Percentiles rank a stretch among this genome's conserved stretches.
Conservation (phyloP, 2,329 filamentous ascomycete species). For the Zelopaecilomyces penicillatus region DNA sequence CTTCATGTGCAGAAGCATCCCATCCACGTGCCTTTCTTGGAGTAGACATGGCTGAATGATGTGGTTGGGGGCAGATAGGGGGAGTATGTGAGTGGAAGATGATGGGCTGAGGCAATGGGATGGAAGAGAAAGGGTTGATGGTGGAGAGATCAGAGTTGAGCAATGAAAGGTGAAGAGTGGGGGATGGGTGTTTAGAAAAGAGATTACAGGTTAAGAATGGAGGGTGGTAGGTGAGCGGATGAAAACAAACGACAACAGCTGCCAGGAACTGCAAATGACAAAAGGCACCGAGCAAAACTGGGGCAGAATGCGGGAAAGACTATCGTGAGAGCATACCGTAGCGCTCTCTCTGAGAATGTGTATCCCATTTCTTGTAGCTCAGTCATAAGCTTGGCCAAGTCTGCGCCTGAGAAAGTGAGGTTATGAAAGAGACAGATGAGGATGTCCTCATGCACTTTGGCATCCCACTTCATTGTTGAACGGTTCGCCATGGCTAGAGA, state of each 20-base stretch:
- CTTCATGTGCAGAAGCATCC: conserved; percentile 30
- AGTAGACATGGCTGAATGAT: conserved; percentile 8
- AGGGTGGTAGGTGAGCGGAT: conserved; percentile 3
- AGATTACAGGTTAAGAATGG: conserved; percentile 1
- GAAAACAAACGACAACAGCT: conserved; percentile 1
- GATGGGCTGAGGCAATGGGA: neutral
- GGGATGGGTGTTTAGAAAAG: neutral
- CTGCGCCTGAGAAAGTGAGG: conserved; percentile 22
- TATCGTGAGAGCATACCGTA: conserved; percentile 26
- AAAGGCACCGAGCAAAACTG: neutral
- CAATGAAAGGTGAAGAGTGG: neutral
- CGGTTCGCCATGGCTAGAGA: conserved; percentile 19
- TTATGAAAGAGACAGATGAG: conserved; percentile 32
- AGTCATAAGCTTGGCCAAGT: conserved; percentile 29
- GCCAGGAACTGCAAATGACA: too few relatives aligned
- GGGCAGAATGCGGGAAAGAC: conserved; percentile 4
- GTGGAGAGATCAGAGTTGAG: neutral
- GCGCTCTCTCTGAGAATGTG: conserved; percentile 30
- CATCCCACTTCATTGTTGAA: conserved; percentile 31
- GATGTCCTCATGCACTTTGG: conserved; percentile 35
- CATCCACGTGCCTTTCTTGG: conserved; percentile 21
- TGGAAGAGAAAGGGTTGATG: conserved; percentile 3
- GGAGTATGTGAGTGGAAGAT: neutral
- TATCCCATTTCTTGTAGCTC: conserved; percentile 31
- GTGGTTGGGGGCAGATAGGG: neutral